Base-by-base conservation (phyloP, 768 basidiomycete genomes). In the Hygrophorus russula region DNA sequence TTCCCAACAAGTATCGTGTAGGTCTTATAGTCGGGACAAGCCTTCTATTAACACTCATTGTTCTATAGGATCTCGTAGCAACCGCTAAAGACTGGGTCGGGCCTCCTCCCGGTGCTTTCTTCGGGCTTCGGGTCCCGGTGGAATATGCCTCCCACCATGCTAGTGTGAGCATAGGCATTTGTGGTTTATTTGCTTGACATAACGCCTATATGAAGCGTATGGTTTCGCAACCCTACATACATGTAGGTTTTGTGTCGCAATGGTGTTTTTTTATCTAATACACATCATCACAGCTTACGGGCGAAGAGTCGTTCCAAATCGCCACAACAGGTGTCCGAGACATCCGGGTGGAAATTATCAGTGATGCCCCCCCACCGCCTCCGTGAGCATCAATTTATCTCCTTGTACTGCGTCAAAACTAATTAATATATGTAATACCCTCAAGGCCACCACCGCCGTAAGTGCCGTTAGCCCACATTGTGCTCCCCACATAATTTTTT, bases 291-390 rank as follows among this genome's bases (percentile, higher is more conserved):
- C 50, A 89, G 86, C 66, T 90, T 45, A 85, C 82, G 11, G 74
- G 81, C 41, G 86, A 91, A 57, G 88, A 89, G 53, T 89, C 88
- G 5, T 91, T 79, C 58, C 84, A 89, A 66, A 89, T 91, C 48
- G 86, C 88, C n/a, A 74, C 76, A 45, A 79, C 82, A 71, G 81
- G 82, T 43, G 78, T 86, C 9, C 80, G 83, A 57, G 86, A 84
- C 42, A 70, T 87, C 46, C 74, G 86, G 33, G 85, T 91, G 39
- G 88, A 91, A 61, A 87, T 91, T 44, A 81, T 88, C 39, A 78
- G 78, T 40, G 88, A 91, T 62, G 82, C 74, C 5, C 86, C 88
- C 5, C 88, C 88, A 3, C 88, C 86, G 11, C 81, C 84, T 51
- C 81, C 82, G 86, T 88, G 58, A 69, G 81, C 73, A 14, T 11